Conservation (phyloP, 1,284 basidiomycete genomes). For the Thecaphora thlaspeos region DNA sequence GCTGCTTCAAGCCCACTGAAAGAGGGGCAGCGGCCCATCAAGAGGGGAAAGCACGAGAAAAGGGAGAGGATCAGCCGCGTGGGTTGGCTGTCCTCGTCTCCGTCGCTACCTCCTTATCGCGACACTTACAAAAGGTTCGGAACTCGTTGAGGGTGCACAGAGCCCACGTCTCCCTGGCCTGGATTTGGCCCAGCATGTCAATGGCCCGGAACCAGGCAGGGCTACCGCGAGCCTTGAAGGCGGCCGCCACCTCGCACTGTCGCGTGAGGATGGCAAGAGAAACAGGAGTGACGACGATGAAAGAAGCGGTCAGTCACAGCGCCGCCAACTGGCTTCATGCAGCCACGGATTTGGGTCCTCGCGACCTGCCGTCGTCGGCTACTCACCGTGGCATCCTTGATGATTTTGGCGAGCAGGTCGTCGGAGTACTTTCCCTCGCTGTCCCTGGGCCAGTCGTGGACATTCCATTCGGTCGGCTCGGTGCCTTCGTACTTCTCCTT, state of each 20-base stretch:
- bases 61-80: too few relatives aligned
- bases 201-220: slow-evolving; percentile 73
- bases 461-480: slow-evolving; percentile 66
- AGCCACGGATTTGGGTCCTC: too few relatives aligned
- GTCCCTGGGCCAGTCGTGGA: slow-evolving; percentile 66
- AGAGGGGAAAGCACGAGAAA: background rate
- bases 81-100: too few relatives aligned
- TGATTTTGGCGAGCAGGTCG: slow-evolving; percentile 66
- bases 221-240: slow-evolving; percentile 76
- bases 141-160: slow-evolving; percentile 83
- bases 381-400: slow-evolving; percentile 47
- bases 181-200: slow-evolving; percentile 78
- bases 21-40: too few relatives aligned
- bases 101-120: too few relatives aligned
- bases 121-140: slow-evolving; percentile 60
- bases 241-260: slow-evolving; percentile 67
- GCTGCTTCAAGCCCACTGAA: slow-evolving; percentile 31
- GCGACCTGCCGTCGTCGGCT: too few relatives aligned
- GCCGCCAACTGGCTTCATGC: too few relatives aligned
- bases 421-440: slow-evolving; percentile 69
- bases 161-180: slow-evolving; percentile 72
- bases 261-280: too few relatives aligned
- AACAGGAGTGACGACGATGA: too few relatives aligned
- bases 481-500: slow-evolving; percentile 11
- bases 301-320: too few relatives aligned